Base-by-base conservation (phyloP, 352 stramenopile genomes). In the Halophytophthora batemanensis region DNA sequence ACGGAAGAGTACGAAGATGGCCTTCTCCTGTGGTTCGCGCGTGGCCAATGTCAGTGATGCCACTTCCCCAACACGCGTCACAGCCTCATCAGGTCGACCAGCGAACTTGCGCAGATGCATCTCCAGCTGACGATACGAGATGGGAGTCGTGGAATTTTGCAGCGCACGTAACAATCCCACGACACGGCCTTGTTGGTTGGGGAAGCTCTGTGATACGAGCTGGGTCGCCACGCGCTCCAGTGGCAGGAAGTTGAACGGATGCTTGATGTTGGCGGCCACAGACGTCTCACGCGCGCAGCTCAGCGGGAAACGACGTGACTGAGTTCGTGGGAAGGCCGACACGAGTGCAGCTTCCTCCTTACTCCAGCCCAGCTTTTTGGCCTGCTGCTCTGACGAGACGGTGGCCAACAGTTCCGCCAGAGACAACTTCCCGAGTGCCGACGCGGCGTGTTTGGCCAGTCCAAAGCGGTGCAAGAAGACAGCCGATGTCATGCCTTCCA, bases 81-180 rank as follows among this genome's bases (percentile, higher is more conserved):
- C 61, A 1, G 82, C 82, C 25, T 90, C 80, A 42, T 90, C 77
- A 0, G 82, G 82, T 0, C 82, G 74, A 1, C 79, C 82, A 1
- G 68, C 78, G 53, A 85, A 91, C 19, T 71, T 59, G 15, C 79
- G 80, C 43, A 91, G 50, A 43, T 91, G 77, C 74, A 81, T 80
- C 28, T 93, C 76, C 25, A 93, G 53, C 50, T 90, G 79, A 2
- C 78, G 76, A 53, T 77, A 86, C 35, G 82, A 81, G 25, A 93
- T 75, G 1, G 77, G 74, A 12, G 79, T 86, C 2, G 49, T 64
- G 17, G 81, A 87, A n/a, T 55, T 50, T 18, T 48, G 48, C 14
- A 91, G 52, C 1, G 72, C 78, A 15, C 66, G 61, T 6, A 87
- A 65, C 33, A 93, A 59, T 1, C 64, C 69, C 17, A 69, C 50